phyloP scores from a whole-genome alignment of 331 rosid species.

The Malus hybrid region DNA sequence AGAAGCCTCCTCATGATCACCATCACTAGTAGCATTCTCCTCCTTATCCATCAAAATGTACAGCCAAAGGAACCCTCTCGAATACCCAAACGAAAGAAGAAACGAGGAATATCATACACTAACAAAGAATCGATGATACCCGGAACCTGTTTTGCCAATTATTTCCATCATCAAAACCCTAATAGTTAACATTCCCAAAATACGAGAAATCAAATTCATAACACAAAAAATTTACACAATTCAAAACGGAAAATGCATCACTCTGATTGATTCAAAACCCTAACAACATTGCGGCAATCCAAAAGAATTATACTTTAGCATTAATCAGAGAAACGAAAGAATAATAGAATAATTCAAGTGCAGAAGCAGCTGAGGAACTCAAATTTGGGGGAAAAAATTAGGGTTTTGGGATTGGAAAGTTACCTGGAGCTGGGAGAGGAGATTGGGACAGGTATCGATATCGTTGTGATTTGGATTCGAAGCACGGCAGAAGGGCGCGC shows the following conservation, averaged over 20 bases:
- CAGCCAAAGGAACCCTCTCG: not conserved
- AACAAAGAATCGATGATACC: not conserved
- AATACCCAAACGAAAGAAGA: not conserved
- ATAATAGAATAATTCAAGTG: not conserved
- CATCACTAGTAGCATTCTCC: not conserved
- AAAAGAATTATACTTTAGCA: not conserved
- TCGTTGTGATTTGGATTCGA: not conserved
- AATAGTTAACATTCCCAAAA: not conserved
- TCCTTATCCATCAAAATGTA: constrained; percentile 8
- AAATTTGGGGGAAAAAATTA: not conserved
- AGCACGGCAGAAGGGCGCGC: not conserved
- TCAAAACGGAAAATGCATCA: not conserved
- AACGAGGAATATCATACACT: not conserved
- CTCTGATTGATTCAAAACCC: not conserved
- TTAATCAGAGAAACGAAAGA: too few relatives aligned
- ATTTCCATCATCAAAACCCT: not conserved
- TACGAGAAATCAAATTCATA: not conserved
- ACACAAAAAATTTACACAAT: not conserved
- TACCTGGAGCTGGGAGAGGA: not conserved
- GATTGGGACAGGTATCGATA: not conserved
- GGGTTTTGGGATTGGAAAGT: not conserved
- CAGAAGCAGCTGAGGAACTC: not conserved
- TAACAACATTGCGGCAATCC: not conserved
- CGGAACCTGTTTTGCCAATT: not conserved
- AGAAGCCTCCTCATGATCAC: constrained; percentile 2